phyloP scores from a whole-genome alignment of 495 filamentous ascomycete genomes.

The Aspergillus egyptiacus region DNA sequence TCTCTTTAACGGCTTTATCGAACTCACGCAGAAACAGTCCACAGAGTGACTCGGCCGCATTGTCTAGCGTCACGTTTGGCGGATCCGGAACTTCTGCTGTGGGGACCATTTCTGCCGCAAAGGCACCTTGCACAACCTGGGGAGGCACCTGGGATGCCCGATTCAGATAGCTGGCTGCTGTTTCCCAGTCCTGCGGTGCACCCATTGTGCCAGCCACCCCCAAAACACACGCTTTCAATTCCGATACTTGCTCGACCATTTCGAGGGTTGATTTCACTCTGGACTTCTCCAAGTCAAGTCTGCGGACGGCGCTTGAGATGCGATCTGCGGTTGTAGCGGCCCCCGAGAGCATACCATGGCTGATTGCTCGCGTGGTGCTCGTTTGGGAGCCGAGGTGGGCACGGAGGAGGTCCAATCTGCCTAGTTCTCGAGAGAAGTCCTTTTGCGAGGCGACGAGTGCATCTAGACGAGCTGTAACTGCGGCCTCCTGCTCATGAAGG shows the following conservation, averaged over 20 bases:
- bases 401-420: constrained; percentile 83
- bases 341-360: constrained; percentile 78
- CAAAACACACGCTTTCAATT: constrained; percentile 91
- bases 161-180: constrained; percentile 80
- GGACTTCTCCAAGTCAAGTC: constrained; percentile 82
- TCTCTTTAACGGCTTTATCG: constrained; percentile 80
- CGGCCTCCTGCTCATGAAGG: constrained; percentile 68
- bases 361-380: constrained; percentile 74
- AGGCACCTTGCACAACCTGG: constrained; percentile 73
- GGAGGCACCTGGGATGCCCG: constrained; percentile 75
- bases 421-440: constrained; percentile 74
- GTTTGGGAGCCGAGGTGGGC: constrained; percentile 83
- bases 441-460: constrained; percentile 71
- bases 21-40: constrained; percentile 89
- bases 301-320: constrained; percentile 77
- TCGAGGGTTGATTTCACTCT: constrained; percentile 82
- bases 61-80: constrained; percentile 79
- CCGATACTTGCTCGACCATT: constrained; percentile 92
- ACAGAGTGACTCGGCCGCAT: constrained; percentile 80
- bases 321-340: constrained; percentile 81
- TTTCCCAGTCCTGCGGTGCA: constrained; percentile 97
- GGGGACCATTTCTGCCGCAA: constrained; percentile 88
- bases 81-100: constrained; percentile 92
- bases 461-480: constrained; percentile 68
- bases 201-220: constrained; percentile 97